Percentiles rank a stretch among this genome's conserved stretches.
Conservation (phyloP, 116 monocot species). For the Phalaenopsis hybrid region DNA sequence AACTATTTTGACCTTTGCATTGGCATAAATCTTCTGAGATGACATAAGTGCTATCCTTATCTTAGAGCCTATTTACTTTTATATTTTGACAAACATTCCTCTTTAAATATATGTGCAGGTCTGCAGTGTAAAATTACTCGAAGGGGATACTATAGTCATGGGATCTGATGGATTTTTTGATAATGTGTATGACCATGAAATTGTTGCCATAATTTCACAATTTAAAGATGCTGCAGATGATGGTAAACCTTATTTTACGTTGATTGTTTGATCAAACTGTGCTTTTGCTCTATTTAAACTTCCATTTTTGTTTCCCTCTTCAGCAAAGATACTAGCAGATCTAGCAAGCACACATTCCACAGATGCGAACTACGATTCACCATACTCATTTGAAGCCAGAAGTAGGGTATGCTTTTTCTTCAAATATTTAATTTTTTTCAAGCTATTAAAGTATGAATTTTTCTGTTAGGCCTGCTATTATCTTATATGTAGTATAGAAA, state of each 20-base stretch:
- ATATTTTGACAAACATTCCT: background rate
- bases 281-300: background rate
- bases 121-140: conserved; percentile 51
- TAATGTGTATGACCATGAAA: conserved; percentile 79
- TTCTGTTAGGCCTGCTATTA: background rate
- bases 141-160: conserved; percentile 67
- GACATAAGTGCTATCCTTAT: no score
- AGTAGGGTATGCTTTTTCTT: conserved; percentile 40
- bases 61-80: no score
- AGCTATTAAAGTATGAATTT: background rate
- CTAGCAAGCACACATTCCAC: conserved; percentile 65
- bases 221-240: conserved; percentile 41
- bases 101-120: conserved; percentile 32
- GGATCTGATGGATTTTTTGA: conserved; percentile 96
- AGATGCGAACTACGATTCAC: conserved; percentile 76
- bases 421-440: background rate
- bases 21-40: no score
- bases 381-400: conserved; percentile 68
- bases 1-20: no score
- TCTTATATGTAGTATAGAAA: no score
- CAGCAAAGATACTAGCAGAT: conserved; percentile 72
- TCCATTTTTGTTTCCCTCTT: background rate
- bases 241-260: conserved; percentile 29
- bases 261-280: background rate
- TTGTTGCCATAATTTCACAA: conserved; percentile 41